A percentile compares a stretch with the other conserved stretches of the same genome.
Conservation (phyloP, 1,139 yeast species). For the Lodderomyces theae region DNA sequence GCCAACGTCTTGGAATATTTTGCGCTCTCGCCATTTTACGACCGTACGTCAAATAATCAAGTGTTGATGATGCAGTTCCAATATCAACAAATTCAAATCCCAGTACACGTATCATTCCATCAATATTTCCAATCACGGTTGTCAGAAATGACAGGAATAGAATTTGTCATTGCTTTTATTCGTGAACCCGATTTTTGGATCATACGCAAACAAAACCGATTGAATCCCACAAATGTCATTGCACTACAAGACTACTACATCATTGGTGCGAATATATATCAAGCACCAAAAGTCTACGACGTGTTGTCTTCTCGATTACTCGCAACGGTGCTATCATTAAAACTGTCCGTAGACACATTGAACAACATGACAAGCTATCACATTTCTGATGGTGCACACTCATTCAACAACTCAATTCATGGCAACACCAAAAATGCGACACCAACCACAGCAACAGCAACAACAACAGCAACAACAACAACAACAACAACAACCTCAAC, state of each 20-base stretch:
- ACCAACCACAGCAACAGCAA: background rate
- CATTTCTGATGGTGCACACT: constrained; percentile 39
- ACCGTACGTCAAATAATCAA: constrained; percentile 90
- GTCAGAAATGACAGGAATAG: constrained; percentile 78
- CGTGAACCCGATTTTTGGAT: constrained; percentile 94
- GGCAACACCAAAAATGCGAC: constrained; percentile 3
- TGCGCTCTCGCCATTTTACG: constrained; percentile 91
- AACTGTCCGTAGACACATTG: constrained; percentile 34
- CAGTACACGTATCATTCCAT: constrained; percentile 33
- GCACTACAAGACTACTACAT: constrained; percentile 75
- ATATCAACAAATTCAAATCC: constrained; percentile 64
- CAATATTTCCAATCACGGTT: constrained; percentile 55
- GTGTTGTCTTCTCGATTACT: constrained; percentile 38
- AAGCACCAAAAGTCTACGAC: constrained; percentile 65
- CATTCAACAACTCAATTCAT: constrained; percentile 20
- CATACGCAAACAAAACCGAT: constrained; percentile 73
- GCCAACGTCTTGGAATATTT: constrained; percentile 92
- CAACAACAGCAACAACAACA: background rate
- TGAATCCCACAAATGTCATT: constrained; percentile 42
- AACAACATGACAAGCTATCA: constrained; percentile 35
- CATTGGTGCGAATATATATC: constrained; percentile 88
- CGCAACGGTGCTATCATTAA: constrained; percentile 36
- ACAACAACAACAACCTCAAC: background rate
- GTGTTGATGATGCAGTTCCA: constrained; percentile 94
- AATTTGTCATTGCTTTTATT: constrained; percentile 70